These are phyloP conservation scores for Inonotus obliquus DNA, from an alignment of 1,284 basidiomycete genomes.

Conservation along the genomic window DNA sequence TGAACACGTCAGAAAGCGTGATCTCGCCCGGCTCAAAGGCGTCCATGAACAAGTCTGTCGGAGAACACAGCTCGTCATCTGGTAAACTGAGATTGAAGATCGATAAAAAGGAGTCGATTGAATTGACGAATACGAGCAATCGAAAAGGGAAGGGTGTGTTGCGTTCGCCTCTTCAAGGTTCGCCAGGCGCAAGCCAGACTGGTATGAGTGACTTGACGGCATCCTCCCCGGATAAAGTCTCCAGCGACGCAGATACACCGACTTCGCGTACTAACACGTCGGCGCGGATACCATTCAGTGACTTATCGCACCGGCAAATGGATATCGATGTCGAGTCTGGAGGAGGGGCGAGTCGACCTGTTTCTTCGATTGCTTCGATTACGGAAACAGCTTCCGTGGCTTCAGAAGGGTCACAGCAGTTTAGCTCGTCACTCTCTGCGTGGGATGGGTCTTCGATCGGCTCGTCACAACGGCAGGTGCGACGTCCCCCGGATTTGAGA, in stretches of 20 bases:
- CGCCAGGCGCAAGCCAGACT: conserved; percentile 9
- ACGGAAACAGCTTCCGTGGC: conserved; percentile 12
- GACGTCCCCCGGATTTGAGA: conserved; percentile 7
- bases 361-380: conserved; percentile 2
- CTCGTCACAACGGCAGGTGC: conserved; percentile 13
- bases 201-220: background rate
- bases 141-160: conserved; percentile 21
- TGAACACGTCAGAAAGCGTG: background rate
- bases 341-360: background rate
- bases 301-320: background rate
- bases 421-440: conserved; percentile 16
- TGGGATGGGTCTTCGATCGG: conserved; percentile 18
- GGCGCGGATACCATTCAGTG: background rate
- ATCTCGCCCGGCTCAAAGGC: background rate
- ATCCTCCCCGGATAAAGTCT: conserved; percentile 1
- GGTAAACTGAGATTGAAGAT: conserved; percentile 16
- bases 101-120: conserved; percentile 21
- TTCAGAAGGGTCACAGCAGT: conserved; percentile 17
- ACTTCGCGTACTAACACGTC: background rate
- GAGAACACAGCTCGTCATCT: background rate
- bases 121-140: conserved; percentile 16
- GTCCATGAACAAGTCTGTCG: background rate
- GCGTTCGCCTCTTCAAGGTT: conserved; percentile 1
- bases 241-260: conserved; percentile 2
- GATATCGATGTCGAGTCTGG: background rate